Evolutionary conservation across 768 basidiomycete genomes (phyloP), one percentile per base, ranked within the genome.

Genomic region (Daedaleopsis nitida): DNA sequence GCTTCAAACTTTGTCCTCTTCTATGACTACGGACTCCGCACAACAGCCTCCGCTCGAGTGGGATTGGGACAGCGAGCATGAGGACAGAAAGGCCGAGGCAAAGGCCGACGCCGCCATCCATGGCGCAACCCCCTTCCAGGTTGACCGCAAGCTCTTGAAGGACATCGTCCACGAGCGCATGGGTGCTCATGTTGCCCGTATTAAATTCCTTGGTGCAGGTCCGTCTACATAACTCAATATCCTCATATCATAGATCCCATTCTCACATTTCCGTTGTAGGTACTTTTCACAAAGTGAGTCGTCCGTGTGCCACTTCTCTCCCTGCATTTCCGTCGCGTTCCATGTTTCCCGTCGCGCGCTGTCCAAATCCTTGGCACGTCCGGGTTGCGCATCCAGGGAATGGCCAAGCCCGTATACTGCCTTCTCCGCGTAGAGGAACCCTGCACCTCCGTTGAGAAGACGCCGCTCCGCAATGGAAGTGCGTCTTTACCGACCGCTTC

Each of bases 231-330:
- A 48, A 47, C 10, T 17, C 7, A 48, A 23, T 50, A 52, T 37
- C 52, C 27, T 21, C 21, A 32, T 45, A 43, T 63, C 42, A 62
- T 55, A 59, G 38, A 43, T 53, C 60, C 27, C 21, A 34, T 53
- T 37, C 10, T 50, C 43, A n/a, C 9, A 56, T 21, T 55, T 60
- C 23, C 51, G 14, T 16, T 9, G 16, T 55, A 90, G 91, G 92
- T 24, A 93, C 92, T 1, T 94, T 94, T 76, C 92, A 94, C 73
- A 94, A 94, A 78, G 91, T 81, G 23, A 75, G 73, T 67, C 60
- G 45, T 37, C n/a, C 14, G 12, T 14, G 8, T 13, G 21, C 47
- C 19, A 23, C 21, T 13, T 21, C 23, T 24, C 23, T 24, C 11
- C 4, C 13, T 27, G 47, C 23, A 5, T 8, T n/a, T 47, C 13